Percentiles rank a stretch among this genome's conserved stretches.
Conservation (phyloP, 106 monocot species). For the Apostasia shenzhenica region DNA sequence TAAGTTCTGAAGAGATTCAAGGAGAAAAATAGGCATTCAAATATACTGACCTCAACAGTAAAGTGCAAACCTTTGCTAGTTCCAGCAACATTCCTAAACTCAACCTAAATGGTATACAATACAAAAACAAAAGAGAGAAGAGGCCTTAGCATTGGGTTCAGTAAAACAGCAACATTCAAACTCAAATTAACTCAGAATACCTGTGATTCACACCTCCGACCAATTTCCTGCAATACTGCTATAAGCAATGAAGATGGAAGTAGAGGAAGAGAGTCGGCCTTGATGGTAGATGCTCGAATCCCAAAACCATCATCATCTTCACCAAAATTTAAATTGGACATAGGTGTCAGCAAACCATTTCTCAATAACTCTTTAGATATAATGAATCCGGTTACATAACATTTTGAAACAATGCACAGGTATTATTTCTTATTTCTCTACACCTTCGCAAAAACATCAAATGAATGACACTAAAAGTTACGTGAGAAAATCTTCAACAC, state of each 20-base stretch:
- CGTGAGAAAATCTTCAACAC: no score
- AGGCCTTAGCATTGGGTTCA: not conserved
- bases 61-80: slow-evolving; percentile 46
- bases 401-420: no score
- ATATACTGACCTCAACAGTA: slow-evolving; percentile 50
- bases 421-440: no score
- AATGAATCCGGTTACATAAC: no score
- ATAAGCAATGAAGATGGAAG: slow-evolving; percentile 33
- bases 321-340: slow-evolving; percentile 7
- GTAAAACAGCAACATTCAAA: not conserved
- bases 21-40: not conserved
- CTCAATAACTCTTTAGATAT: no score
- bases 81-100: slow-evolving; percentile 51
- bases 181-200: slow-evolving; percentile 24
- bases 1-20: not conserved
- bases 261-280: slow-evolving; percentile 20
- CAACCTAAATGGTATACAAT: slow-evolving; percentile 29
- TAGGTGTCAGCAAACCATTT: no score
- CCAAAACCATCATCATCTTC: slow-evolving; percentile 43
- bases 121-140: not conserved
- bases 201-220: slow-evolving; percentile 61
- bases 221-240: slow-evolving; percentile 69
- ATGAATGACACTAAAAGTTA: no score
- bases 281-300: slow-evolving; percentile 20
- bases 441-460: no score